phyloP scores from a whole-genome alignment of 441 rosid species.

The Melastoma candidum region DNA sequence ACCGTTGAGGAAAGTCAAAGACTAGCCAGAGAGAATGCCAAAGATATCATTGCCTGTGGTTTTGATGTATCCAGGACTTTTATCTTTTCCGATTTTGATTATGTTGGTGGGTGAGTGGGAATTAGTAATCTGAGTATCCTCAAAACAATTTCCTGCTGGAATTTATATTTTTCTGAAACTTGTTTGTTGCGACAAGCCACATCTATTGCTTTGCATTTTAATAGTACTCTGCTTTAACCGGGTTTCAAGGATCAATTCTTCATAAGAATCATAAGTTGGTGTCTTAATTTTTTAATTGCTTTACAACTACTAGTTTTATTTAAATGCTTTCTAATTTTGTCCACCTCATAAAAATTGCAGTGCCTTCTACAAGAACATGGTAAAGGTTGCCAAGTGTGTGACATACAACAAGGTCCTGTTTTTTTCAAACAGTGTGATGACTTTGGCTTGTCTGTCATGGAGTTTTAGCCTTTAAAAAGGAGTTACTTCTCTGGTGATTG shows the following conservation, averaged over 20 bases:
- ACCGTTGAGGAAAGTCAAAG: constrained; percentile 78
- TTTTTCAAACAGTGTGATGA: neutral
- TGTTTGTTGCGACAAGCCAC: no score
- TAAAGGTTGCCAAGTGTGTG: constrained; percentile 73
- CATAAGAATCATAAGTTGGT: no score
- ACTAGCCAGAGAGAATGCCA: constrained; percentile 88
- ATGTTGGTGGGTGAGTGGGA: constrained; percentile 73
- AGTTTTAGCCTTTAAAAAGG: no score
- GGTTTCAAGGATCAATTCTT: no score
- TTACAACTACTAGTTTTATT: no score
- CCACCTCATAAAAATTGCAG: constrained; percentile 20
- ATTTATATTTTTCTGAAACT: no score
- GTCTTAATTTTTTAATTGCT: no score
- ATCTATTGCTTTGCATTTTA: no score
- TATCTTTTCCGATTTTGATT: constrained; percentile 82
- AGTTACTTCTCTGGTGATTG: constrained; percentile 7
- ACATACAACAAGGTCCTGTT: constrained; percentile 60
- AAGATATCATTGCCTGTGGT: constrained; percentile 91
- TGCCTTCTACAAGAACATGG: constrained; percentile 83
- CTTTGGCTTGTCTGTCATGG: neutral
- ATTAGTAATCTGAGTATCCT: no score
- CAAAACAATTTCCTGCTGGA: no score
- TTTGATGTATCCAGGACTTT: constrained; percentile 74
- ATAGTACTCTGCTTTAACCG: no score
- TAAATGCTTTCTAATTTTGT: no score